Conservation (phyloP, 768 basidiomycete genomes). For the Amanita molliuscula region DNA sequence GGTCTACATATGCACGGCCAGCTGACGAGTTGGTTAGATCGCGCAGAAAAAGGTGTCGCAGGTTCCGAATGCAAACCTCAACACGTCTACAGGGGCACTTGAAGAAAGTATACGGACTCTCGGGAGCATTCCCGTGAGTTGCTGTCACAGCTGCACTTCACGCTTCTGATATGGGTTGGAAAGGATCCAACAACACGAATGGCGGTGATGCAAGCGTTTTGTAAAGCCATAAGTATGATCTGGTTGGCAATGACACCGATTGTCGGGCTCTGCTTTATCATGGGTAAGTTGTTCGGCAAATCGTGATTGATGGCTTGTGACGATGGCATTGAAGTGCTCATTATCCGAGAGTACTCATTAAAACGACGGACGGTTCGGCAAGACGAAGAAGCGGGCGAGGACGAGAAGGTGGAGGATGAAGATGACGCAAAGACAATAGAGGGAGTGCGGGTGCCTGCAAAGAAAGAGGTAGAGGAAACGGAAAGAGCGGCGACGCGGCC, state of each 20-base stretch:
- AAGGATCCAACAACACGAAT: slow-evolving; percentile 40
- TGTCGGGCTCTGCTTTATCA: slow-evolving; percentile 39
- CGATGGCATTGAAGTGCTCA: slow-evolving; percentile 29
- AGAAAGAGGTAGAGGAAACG: slow-evolving; percentile 3
- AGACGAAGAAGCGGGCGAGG: slow-evolving; percentile 21
- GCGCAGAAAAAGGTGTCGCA: slow-evolving; percentile 25
- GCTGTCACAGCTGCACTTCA: background rate
- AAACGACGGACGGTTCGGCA: slow-evolving; percentile 36
- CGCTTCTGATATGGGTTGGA: background rate
- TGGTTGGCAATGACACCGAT: slow-evolving; percentile 60
- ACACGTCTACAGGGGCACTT: slow-evolving; percentile 30
- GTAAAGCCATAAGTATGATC: slow-evolving; percentile 48
- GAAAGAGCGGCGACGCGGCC: slow-evolving; percentile 11
- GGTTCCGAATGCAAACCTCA: slow-evolving; percentile 24
- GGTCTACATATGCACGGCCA: background rate
- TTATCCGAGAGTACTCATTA: slow-evolving; percentile 51
- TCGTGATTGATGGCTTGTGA: slow-evolving; percentile 2
- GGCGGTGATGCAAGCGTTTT: slow-evolving; percentile 49
- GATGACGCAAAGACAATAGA: slow-evolving; percentile 13
- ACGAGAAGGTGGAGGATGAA: slow-evolving; percentile 14
- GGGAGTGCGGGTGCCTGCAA: slow-evolving; percentile 1
- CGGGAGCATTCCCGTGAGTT: slow-evolving; percentile 33
- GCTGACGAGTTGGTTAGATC: slow-evolving; percentile 14
- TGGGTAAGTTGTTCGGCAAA: slow-evolving; percentile 23
- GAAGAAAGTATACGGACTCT: slow-evolving; percentile 35